phyloP scores from a whole-genome alignment of 2,329 filamentous ascomycete species.

The Paramyrothecium sp. region DNA sequence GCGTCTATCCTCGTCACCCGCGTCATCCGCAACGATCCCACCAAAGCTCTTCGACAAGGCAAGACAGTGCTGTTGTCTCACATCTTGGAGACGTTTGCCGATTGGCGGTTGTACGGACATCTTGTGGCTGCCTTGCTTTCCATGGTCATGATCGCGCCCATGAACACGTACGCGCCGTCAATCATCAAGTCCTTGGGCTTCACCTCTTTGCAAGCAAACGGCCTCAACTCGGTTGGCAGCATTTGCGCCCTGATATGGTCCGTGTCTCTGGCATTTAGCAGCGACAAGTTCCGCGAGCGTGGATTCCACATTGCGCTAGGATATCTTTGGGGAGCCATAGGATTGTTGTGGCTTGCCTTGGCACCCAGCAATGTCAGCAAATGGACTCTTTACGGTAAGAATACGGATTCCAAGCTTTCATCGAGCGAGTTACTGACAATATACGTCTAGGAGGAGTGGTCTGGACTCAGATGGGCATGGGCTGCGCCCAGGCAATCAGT shows the following conservation, averaged over 20 bases:
- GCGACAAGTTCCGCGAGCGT: slow-evolving; percentile 23
- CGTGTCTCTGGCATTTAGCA: slow-evolving; percentile 20
- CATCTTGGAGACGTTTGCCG: slow-evolving; percentile 20
- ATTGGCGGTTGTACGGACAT: slow-evolving; percentile 27
- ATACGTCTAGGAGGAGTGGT: slow-evolving; percentile 20
- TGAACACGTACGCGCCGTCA: slow-evolving; percentile 27
- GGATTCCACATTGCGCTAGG: slow-evolving; percentile 24
- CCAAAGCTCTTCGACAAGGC: slow-evolving; percentile 20
- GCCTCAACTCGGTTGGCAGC: slow-evolving; percentile 24
- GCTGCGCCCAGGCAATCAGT: slow-evolving; percentile 25
- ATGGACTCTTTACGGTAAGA: slow-evolving; percentile 22
- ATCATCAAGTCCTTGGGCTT: slow-evolving; percentile 27
- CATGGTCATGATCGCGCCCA: slow-evolving; percentile 28
- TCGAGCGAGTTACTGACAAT: not conserved
- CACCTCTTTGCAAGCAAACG: slow-evolving; percentile 22
- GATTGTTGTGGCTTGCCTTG: slow-evolving; percentile 23
- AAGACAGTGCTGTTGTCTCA: slow-evolving; percentile 19
- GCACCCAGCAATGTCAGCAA: slow-evolving; percentile 18
- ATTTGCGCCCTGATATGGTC: slow-evolving; percentile 23
- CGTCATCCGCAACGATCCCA: slow-evolving; percentile 25
- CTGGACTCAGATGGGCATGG: slow-evolving; percentile 30
- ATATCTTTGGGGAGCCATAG: slow-evolving; percentile 21
- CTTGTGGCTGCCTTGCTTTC: slow-evolving; percentile 21
- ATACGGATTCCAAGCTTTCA: too few relatives aligned
- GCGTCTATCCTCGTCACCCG: slow-evolving; percentile 23